phyloP scores from a whole-genome alignment of 495 filamentous ascomycete species.

The Tuber magnatum region DNA sequence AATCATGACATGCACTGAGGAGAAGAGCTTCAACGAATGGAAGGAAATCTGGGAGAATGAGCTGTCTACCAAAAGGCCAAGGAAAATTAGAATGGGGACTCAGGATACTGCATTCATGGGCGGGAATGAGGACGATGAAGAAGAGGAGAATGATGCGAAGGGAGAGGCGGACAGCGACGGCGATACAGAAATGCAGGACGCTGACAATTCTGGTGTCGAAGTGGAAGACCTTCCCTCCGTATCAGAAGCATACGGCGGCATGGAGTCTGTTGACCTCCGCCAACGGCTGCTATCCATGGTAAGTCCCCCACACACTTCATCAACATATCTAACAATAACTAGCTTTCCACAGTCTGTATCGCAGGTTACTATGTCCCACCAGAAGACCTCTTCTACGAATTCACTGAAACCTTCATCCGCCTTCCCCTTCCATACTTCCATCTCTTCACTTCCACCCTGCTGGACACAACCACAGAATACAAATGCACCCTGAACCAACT shows the following conservation, averaged over 20 bases:
- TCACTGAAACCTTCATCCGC: constrained; percentile 56
- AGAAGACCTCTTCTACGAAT: constrained; percentile 59
- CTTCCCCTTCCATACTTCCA: constrained; percentile 66
- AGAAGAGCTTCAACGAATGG: constrained; percentile 50
- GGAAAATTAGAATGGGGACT: constrained; percentile 47
- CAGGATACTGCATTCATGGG: constrained; percentile 42
- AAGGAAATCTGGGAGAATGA: constrained; percentile 57
- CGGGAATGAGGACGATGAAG: constrained; percentile 45
- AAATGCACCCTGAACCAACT: constrained; percentile 59
- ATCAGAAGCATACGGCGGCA: constrained; percentile 42
- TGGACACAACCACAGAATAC: constrained; percentile 46
- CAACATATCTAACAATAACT: constrained; percentile 37
- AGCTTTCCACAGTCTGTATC: constrained; percentile 50
- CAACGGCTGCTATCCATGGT: constrained; percentile 44
- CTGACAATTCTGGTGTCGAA: constrained; percentile 44
- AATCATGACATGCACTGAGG: constrained; percentile 57
- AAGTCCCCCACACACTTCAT: constrained; percentile 14
- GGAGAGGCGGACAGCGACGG: constrained; percentile 33
- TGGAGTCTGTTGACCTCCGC: constrained; percentile 44
- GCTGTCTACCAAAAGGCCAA: constrained; percentile 54
- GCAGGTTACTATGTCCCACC: constrained; percentile 47
- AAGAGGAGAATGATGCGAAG: constrained; percentile 46
- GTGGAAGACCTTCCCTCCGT: constrained; percentile 19
- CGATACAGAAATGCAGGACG: constrained; percentile 35
- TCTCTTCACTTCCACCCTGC: constrained; percentile 49